phyloP scores from a whole-genome alignment of 116 monocot genomes.

The Dioscorea cayenensis region DNA sequence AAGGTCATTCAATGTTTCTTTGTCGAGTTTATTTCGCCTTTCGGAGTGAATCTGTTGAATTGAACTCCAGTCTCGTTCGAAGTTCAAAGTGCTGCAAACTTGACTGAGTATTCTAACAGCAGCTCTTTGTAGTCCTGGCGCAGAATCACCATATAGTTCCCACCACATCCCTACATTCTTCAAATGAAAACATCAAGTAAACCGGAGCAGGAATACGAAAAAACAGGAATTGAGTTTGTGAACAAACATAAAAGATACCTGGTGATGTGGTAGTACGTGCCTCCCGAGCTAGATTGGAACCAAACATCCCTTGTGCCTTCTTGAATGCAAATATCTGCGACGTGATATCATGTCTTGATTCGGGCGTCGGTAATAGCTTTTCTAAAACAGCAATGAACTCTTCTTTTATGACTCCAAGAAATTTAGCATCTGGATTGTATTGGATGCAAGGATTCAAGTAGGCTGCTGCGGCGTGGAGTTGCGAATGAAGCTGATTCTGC shows the following conservation, averaged over 20 bases:
- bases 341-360: conserved; percentile 72
- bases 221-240: not conserved
- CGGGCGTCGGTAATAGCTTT: conserved; percentile 66
- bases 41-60: conserved; percentile 65
- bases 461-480: conserved; percentile 84
- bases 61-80: conserved; percentile 53
- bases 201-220: not conserved
- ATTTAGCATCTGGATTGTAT: conserved; percentile 86
- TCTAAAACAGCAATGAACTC: conserved; percentile 78
- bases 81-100: conserved; percentile 66
- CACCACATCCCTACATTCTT: conserved; percentile 81
- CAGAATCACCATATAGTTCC: conserved; percentile 96
- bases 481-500: conserved; percentile 79
- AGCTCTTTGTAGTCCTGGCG: conserved; percentile 65
- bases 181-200: not conserved
- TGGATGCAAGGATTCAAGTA: conserved; percentile 92
- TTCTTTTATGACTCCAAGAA: conserved; percentile 70
- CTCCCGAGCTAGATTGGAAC: conserved; percentile 78
- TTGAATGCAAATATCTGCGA: conserved; percentile 54
- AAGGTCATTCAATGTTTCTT: conserved; percentile 67
- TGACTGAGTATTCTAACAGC: conserved; percentile 83
- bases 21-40: conserved; percentile 77
- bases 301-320: conserved; percentile 93
- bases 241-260: conserved; percentile 15
- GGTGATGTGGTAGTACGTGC: conserved; percentile 69